phyloP scores from a whole-genome alignment of 805 yeast species.

The Starmera dryadoides region DNA sequence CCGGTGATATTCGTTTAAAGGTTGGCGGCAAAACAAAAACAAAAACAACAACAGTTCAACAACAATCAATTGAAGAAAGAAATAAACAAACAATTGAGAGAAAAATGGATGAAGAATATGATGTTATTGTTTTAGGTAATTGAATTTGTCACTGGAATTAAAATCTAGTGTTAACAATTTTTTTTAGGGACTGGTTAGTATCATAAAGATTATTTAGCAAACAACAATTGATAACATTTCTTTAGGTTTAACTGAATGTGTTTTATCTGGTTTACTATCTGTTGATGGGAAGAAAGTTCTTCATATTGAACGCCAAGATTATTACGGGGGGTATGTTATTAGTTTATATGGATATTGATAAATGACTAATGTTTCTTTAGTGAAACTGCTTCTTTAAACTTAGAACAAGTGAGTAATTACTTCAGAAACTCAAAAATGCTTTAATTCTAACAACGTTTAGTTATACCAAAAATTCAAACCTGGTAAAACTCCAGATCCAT shows the following conservation, averaged over 20 bases:
- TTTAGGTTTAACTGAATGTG: conserved; percentile 96
- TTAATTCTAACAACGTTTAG: no score
- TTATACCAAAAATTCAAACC: conserved; percentile 86
- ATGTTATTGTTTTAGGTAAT: conserved; percentile 88
- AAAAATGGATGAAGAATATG: conserved; percentile 89
- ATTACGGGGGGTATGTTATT: conserved; percentile 60
- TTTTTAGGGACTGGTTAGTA: conserved; percentile 24
- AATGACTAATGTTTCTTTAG: conserved; percentile 18
- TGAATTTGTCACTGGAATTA: conserved; percentile 1
- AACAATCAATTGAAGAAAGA: neutral
- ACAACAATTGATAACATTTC: no score
- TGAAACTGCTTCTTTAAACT: conserved; percentile 78
- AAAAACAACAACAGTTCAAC: neutral
- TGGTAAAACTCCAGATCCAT: conserved; percentile 50
- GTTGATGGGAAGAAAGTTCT: conserved; percentile 98
- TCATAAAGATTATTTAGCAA: neutral
- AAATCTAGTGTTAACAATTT: neutral
- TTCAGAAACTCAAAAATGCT: no score
- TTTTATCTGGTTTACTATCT: conserved; percentile 85
- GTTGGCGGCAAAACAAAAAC: no score
- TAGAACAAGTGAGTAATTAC: conserved; percentile 55
- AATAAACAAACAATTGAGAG: no score
- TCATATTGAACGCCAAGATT: conserved; percentile 94
- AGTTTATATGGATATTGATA: conserved; percentile 24
- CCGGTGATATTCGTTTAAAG: no score